Conservation (phyloP, 345 rosid species). For the Gossypium australe region DNA sequence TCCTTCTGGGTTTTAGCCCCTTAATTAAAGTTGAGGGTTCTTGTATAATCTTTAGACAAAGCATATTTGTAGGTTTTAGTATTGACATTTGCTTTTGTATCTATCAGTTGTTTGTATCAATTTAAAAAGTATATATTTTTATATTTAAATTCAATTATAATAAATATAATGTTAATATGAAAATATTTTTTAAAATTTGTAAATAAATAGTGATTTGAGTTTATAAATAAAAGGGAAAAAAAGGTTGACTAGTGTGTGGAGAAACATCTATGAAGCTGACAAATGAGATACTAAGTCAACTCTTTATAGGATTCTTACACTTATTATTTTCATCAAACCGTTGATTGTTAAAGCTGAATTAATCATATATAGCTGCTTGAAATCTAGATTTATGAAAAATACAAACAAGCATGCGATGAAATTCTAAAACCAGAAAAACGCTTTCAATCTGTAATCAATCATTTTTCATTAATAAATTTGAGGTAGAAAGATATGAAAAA, state of each 20-base stretch:
- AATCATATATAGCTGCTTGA: neutral
- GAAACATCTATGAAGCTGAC: neutral
- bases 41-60: neutral
- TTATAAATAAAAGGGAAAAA: neutral
- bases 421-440: neutral
- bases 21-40: neutral
- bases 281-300: neutral
- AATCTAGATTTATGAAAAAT: too few species aligned
- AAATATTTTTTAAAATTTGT: too few species aligned
- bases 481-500: too few species aligned
- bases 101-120: neutral
- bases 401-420: neutral
- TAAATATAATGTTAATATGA: too few species aligned
- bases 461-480: too few species aligned
- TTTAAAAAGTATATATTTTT: too few species aligned
- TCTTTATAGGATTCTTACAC: too few species aligned
- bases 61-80: neutral
- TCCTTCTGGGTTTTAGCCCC: neutral
- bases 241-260: neutral
- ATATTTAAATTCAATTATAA: too few species aligned
- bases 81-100: neutral
- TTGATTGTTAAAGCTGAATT: neutral
- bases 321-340: neutral
- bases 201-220: neutral
- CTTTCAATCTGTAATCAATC: too few species aligned